Percentiles rank a stretch among this genome's conserved stretches.
These are phyloP conservation scores for Ilex aquifolium DNA, from an alignment of 257 asterid species.

Conservation along the genomic window DNA sequence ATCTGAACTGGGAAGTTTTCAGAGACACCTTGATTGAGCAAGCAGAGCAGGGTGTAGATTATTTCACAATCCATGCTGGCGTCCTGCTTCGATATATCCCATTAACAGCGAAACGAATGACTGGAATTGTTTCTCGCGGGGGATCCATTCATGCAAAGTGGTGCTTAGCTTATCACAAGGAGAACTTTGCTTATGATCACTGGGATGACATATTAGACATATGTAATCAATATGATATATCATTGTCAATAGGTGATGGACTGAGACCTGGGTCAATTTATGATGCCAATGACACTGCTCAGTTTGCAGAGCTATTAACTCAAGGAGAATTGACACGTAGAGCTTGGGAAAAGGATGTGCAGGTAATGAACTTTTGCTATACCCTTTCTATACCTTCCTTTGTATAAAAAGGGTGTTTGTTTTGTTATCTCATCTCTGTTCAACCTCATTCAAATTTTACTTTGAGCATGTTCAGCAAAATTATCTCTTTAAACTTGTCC, in stretches of 20 bases:
- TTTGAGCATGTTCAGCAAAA: neutral
- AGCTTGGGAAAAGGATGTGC: conserved; percentile 3
- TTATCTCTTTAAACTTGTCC: neutral
- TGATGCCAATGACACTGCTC: conserved; percentile 4
- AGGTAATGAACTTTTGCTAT: neutral
- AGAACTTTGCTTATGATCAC: conserved; percentile 3
- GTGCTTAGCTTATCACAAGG: conserved; percentile 1
- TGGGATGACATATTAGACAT: conserved; percentile 3
- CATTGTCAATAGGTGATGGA: conserved; percentile 1
- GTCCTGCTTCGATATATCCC: conserved; percentile 2
- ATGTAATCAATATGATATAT: conserved; percentile 1
- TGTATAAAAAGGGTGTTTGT: neutral
- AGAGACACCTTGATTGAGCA: conserved; percentile 1
- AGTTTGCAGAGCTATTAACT: neutral
- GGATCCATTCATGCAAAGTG: conserved; percentile 1
- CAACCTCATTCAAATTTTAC: neutral
- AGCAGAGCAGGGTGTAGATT: conserved; percentile 1
- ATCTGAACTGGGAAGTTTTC: neutral
- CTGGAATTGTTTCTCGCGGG: conserved; percentile 3
- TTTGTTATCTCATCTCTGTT: neutral
- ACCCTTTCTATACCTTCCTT: neutral
- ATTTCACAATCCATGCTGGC: conserved; percentile 3
- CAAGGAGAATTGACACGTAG: conserved; percentile 3
- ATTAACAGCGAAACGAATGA: conserved; percentile 1
- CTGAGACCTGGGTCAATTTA: conserved; percentile 2